Conservation (phyloP, 768 basidiomycete species). For the Hydnum rufescens region DNA sequence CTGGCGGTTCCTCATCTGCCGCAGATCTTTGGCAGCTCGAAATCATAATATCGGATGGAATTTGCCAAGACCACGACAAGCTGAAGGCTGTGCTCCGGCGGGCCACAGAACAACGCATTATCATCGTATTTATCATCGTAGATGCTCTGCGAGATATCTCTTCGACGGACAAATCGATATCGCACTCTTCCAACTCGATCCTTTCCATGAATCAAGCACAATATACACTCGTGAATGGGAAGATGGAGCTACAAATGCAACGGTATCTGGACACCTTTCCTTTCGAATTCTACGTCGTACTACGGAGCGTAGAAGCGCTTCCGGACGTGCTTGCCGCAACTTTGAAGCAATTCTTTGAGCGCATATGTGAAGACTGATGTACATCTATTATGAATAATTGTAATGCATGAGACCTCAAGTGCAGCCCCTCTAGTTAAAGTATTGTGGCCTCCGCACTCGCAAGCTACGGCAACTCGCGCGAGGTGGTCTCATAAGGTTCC, state of each 20-base stretch:
- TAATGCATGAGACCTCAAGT: too few relatives aligned
- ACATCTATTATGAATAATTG: too few relatives aligned
- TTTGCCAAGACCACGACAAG: constrained; percentile 86
- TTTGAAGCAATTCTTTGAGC: constrained; percentile 80
- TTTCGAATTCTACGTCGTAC: constrained; percentile 92
- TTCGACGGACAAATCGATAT: constrained; percentile 9
- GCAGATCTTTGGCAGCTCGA: constrained; percentile 92
- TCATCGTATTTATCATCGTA: constrained; percentile 91
- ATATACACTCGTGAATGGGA: constrained; percentile 61
- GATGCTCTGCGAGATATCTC: constrained; percentile 57
- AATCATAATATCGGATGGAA: constrained; percentile 98
- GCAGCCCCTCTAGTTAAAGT: too few relatives aligned
- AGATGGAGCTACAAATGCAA: constrained; percentile 70
- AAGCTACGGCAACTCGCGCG: too few relatives aligned
- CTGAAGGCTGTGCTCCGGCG: constrained; percentile 60
- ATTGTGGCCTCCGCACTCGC: too few relatives aligned
- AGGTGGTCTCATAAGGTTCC: too few relatives aligned
- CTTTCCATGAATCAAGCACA: constrained; percentile 82
- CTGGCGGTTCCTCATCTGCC: constrained; percentile 37
- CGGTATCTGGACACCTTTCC: constrained; percentile 93
- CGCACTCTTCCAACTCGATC: constrained; percentile 48
- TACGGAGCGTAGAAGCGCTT: constrained; percentile 74
- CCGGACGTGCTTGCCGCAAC: constrained; percentile 80
- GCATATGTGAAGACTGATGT: constrained; percentile 41
- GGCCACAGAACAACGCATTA: constrained; percentile 75